phyloP scores from a whole-genome alignment of 495 filamentous ascomycete species.

The Penicillium longicatenatum region DNA sequence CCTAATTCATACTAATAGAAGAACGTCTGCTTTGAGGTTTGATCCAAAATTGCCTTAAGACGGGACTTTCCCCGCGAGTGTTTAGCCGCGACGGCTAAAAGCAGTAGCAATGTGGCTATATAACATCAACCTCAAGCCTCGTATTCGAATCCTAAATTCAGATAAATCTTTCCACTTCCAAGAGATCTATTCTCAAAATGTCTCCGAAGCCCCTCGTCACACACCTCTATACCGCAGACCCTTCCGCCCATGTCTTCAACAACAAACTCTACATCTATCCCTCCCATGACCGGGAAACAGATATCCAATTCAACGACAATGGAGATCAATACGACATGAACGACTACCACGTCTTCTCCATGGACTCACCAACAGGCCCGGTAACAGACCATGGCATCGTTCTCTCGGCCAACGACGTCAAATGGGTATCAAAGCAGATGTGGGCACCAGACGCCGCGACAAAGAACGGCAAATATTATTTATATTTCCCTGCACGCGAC shows the following conservation, averaged over 20 bases:
- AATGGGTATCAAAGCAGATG: slow-evolving; percentile 48
- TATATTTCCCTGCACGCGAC: slow-evolving; percentile 53
- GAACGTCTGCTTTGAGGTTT: no score
- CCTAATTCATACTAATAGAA: not conserved
- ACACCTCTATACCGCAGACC: slow-evolving; percentile 65
- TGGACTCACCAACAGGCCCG: slow-evolving; percentile 37
- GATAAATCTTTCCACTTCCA: not conserved
- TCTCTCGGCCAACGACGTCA: slow-evolving; percentile 40
- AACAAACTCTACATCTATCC: slow-evolving; percentile 54
- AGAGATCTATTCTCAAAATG: slow-evolving; percentile 7
- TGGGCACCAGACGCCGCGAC: slow-evolving; percentile 53
- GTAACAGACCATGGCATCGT: slow-evolving; percentile 47
- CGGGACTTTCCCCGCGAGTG: not conserved
- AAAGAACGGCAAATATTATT: slow-evolving; percentile 51
- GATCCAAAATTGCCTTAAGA: not conserved
- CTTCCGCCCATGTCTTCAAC: slow-evolving; percentile 53
- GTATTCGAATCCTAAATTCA: not conserved
- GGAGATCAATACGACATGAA: slow-evolving; percentile 82
- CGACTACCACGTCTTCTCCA: slow-evolving; percentile 55
- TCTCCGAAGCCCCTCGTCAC: slow-evolving; percentile 53
- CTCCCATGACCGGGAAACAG: slow-evolving; percentile 46
- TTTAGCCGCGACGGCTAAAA: slow-evolving; percentile 8
- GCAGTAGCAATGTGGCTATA: no score
- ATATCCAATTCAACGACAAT: slow-evolving; percentile 68
- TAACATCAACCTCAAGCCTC: no score